Evolutionary conservation across 129 eudicot genomes (phyloP).

Genomic region (Tagetes erecta): DNA sequence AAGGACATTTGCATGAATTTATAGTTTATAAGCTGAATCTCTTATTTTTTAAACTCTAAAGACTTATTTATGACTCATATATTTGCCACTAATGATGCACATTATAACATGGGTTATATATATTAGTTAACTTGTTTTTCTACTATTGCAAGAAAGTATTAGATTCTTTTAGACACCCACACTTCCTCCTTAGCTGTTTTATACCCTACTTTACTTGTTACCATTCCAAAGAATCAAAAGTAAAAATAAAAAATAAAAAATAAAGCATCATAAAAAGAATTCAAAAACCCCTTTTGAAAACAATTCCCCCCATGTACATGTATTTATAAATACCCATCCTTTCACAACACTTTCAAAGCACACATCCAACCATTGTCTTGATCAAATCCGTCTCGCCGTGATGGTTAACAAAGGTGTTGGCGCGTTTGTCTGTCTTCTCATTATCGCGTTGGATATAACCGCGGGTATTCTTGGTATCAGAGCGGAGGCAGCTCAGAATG

Average conservation of each 20-base stretch:
- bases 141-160: conserved; percentile 27
- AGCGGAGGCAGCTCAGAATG: conserved; percentile 90
- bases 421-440: conserved; percentile 57
- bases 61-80: background rate
- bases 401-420: conserved; percentile 64
- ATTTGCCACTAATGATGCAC: too few species aligned
- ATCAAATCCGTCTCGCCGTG: conserved; percentile 4
- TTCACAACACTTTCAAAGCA: conserved; percentile 2
- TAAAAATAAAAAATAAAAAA: background rate
- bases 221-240: conserved; percentile 49
- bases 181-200: conserved; percentile 58
- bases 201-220: conserved; percentile 68
- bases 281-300: conserved; percentile 34
- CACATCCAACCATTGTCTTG: background rate
- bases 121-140: conserved; percentile 1
- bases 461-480: conserved; percentile 82
- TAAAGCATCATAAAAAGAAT: conserved; percentile 40
- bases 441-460: conserved; percentile 54
- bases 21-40: too few species aligned
- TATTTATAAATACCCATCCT: conserved; percentile 16
- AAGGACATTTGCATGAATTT: too few species aligned
- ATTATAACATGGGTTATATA: too few species aligned
- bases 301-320: conserved; percentile 27
- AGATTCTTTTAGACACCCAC: conserved; percentile 38
- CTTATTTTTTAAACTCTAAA: background rate